Percentiles rank a stretch among this genome's conserved stretches.
These are phyloP conservation scores for Leucocoprinus sp. DNA, from an alignment of 768 basidiomycete genomes.

Conservation along the genomic window DNA sequence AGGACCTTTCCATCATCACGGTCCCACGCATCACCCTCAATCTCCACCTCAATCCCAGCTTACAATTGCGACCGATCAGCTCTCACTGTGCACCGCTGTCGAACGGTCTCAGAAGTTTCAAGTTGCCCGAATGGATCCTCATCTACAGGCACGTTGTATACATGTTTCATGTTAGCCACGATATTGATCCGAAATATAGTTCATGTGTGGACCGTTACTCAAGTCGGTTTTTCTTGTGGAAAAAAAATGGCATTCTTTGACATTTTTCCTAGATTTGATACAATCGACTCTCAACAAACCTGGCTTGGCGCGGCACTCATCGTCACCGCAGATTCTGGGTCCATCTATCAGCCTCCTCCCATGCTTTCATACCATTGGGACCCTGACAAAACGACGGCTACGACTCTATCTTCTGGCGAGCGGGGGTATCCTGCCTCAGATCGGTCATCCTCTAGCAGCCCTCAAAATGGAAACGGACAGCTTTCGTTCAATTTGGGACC, in stretches of 20 bases:
- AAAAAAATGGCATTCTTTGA: constrained; percentile 1
- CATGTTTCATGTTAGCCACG: constrained; percentile 2
- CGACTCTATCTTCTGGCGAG: constrained; percentile 10
- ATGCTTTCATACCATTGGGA: constrained; percentile 69
- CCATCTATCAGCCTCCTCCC: constrained; percentile 69
- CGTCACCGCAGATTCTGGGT: constrained; percentile 79
- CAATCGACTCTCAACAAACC: constrained; percentile 63
- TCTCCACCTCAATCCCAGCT: constrained; percentile 20
- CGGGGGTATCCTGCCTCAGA: constrained; percentile 7
- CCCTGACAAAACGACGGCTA: constrained; percentile 31
- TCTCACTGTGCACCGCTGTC: constrained; percentile 47
- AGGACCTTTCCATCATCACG: constrained; percentile 10
- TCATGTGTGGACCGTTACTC: constrained; percentile 89
- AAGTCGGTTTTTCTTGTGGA: constrained; percentile 23
- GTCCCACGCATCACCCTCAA: constrained; percentile 20
- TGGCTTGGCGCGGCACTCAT: constrained; percentile 89
- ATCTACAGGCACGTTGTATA: constrained; percentile 46
- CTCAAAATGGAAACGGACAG: constrained; percentile 1
- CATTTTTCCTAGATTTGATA: constrained; percentile 60
- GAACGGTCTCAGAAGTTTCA: constrained; percentile 56
- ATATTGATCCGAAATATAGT: constrained; percentile 25
- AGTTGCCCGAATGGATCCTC: constrained; percentile 66
- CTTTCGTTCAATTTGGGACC: constrained; percentile 51
- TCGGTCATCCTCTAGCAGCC: not conserved
- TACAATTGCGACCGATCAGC: constrained; percentile 27